Conservation (phyloP, 306 rosid species). For the Quercus alba region DNA sequence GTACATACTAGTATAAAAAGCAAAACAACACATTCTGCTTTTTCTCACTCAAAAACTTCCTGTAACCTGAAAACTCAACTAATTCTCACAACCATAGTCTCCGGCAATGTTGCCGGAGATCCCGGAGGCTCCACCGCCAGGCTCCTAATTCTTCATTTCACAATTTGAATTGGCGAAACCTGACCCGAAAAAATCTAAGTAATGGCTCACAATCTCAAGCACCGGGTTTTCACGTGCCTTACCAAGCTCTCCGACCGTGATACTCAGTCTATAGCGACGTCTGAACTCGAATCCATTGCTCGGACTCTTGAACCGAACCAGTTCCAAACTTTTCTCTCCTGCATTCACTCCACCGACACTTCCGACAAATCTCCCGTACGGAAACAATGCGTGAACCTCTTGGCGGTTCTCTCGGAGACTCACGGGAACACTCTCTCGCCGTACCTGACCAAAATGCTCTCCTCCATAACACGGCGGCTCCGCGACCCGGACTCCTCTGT, state of each 20-base stretch:
- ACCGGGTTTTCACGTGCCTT: slow-evolving; percentile 74
- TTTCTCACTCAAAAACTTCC: background rate
- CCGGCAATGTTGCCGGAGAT: slow-evolving; percentile 69
- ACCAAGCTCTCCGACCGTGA: slow-evolving; percentile 96
- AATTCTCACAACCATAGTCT: background rate
- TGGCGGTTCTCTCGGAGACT: slow-evolving; percentile 61
- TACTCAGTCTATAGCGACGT: slow-evolving; percentile 63
- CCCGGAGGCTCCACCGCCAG: slow-evolving; percentile 21
- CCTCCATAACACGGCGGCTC: slow-evolving; percentile 60
- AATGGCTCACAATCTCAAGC: slow-evolving; percentile 55
- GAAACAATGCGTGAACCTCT: slow-evolving; percentile 71
- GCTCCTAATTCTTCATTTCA: background rate
- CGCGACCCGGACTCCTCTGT: slow-evolving; percentile 91
- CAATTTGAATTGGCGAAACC: background rate
- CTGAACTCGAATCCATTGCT: slow-evolving; percentile 76
- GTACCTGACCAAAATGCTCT: slow-evolving; percentile 60
- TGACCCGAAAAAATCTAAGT: background rate
- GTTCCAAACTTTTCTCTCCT: slow-evolving; percentile 65
- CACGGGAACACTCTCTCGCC: slow-evolving; percentile 79
- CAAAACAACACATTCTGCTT: slow-evolving; percentile 12
- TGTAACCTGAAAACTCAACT: background rate
- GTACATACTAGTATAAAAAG: slow-evolving; percentile 2
- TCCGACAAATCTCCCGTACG: slow-evolving; percentile 85
- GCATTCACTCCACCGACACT: slow-evolving; percentile 77
- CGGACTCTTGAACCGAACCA: slow-evolving; percentile 50